Percentiles rank a stretch among this genome's conserved stretches.
Conservation (phyloP, 2,329 filamentous ascomycete species). For the Botrytis elliptica region DNA sequence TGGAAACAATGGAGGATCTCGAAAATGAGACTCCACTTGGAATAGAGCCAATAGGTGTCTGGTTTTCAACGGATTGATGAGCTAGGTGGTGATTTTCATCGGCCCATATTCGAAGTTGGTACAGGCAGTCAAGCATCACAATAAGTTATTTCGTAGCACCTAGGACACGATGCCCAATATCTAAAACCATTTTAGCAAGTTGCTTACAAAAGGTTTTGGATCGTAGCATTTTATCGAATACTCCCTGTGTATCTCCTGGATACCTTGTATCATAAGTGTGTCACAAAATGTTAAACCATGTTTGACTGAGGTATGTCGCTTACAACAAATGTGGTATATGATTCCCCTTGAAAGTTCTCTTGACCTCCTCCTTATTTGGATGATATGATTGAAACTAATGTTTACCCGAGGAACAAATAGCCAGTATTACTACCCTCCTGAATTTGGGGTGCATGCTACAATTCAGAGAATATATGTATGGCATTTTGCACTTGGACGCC, state of each 20-base stretch:
- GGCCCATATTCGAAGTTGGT: not conserved
- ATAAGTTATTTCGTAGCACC: not conserved
- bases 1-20: slow-evolving; percentile 34
- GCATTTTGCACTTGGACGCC: not conserved
- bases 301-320: not conserved
- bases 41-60: slow-evolving; percentile 23
- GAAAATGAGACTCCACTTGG: slow-evolving; percentile 35
- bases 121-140: not conserved
- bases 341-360: not conserved
- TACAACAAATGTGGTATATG: not conserved
- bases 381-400: not conserved
- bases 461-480: not conserved
- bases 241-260: not conserved
- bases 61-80: slow-evolving; percentile 15
- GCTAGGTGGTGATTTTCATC: not conserved
- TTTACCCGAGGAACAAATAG: not conserved
- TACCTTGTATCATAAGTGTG: not conserved
- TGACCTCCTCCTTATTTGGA: not conserved
- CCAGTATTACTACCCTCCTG: not conserved
- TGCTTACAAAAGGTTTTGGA: not conserved
- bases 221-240: not conserved
- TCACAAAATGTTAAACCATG: not conserved
- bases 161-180: not conserved
- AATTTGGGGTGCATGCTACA: not conserved
- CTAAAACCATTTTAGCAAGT: not conserved